A percentile compares a stretch with the other conserved stretches of the same genome.
Conservation (phyloP, 768 basidiomycete genomes). For the Lentinus tigrinus region DNA sequence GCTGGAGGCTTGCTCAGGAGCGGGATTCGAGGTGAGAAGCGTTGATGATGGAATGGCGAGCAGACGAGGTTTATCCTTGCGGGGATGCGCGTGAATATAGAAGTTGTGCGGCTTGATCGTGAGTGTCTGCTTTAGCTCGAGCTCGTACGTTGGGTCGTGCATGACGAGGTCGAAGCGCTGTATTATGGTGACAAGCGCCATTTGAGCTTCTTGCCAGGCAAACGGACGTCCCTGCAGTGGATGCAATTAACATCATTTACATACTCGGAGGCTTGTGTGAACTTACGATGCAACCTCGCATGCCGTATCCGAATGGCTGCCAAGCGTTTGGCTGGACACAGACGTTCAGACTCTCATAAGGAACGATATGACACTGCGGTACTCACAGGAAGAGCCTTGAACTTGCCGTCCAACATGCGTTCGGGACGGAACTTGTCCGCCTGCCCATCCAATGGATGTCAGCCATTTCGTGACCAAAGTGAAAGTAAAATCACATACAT, state of each 20-base stretch:
- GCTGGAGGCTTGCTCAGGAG: not conserved
- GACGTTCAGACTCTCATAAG: not conserved
- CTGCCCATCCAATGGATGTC: conserved; percentile 4
- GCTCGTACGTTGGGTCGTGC: conserved; percentile 41
- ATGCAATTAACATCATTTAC: not conserved
- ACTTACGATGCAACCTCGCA: conserved; percentile 24
- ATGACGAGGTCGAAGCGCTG: conserved; percentile 47
- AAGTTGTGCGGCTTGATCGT: conserved; percentile 48
- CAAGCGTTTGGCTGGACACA: conserved; percentile 38
- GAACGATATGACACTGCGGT: not conserved
- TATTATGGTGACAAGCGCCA: conserved; percentile 41
- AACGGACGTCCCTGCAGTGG: conserved; percentile 37
- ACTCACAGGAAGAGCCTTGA: conserved; percentile 41
- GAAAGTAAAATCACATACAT: conserved; percentile 32
- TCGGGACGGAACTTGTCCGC: conserved; percentile 44
- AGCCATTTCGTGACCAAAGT: not conserved
- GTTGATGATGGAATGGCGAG: conserved; percentile 17
- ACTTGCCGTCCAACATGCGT: conserved; percentile 49
- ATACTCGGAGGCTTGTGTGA: too few relatives aligned
- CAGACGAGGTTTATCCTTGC: conserved; percentile 24
- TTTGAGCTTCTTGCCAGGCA: conserved; percentile 46
- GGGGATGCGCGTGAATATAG: conserved; percentile 38
- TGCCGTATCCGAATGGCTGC: conserved; percentile 37
- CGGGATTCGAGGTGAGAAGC: not conserved
- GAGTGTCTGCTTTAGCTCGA: conserved; percentile 43